phyloP scores from a whole-genome alignment of 202 grass and related monocot genomes.

The Saccharum hybrid region DNA sequence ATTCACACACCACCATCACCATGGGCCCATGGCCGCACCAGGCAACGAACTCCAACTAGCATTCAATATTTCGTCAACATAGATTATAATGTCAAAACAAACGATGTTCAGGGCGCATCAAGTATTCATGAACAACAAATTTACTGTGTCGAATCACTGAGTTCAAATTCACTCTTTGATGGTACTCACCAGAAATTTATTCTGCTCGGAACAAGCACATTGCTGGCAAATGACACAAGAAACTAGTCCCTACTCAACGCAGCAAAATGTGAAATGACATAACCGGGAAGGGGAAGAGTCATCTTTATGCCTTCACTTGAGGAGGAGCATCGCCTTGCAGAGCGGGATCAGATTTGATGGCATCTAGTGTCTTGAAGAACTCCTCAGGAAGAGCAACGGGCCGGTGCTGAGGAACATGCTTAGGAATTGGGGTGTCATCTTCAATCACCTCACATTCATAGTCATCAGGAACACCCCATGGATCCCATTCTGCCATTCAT shows the following conservation, averaged over 20 bases:
- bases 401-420: slow-evolving; percentile 89
- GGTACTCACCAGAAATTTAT: slow-evolving; percentile 50
- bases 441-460: slow-evolving; percentile 92
- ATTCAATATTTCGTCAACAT: slow-evolving; percentile 36
- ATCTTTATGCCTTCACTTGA: slow-evolving; percentile 62
- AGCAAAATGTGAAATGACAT: slow-evolving; percentile 44
- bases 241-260: slow-evolving; percentile 33
- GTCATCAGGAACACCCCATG: slow-evolving; percentile 95
- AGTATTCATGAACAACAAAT: slow-evolving; percentile 21
- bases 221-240: slow-evolving; percentile 37
- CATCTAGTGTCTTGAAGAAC: slow-evolving; percentile 87
- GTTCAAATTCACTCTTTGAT: slow-evolving; percentile 32
- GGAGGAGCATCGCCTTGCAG: slow-evolving; percentile 59
- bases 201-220: slow-evolving; percentile 49
- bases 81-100: slow-evolving; percentile 1
- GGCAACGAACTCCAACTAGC: background rate
- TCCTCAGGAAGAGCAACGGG: slow-evolving; percentile 79
- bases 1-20: background rate
- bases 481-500: slow-evolving; percentile 86
- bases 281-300: slow-evolving; percentile 9
- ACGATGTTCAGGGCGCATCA: slow-evolving; percentile 7
- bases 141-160: slow-evolving; percentile 18
- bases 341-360: slow-evolving; percentile 58
- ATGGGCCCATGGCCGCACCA: background rate
- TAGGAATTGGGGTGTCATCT: slow-evolving; percentile 90